Conservation (phyloP, 2,329 filamentous ascomycete species). For the Diaporthe longicolla region DNA sequence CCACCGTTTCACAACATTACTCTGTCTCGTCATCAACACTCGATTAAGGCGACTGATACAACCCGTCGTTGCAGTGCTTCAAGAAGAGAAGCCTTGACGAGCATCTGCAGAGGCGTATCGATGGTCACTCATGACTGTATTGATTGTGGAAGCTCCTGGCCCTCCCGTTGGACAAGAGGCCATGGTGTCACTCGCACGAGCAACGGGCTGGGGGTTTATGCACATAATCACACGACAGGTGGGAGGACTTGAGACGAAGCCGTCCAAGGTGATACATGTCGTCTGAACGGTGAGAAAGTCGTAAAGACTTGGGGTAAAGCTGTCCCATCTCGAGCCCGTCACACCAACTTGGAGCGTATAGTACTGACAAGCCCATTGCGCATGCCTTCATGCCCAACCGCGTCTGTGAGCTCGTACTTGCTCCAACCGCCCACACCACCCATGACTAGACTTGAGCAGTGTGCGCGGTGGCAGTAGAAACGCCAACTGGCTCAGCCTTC, state of each 20-base stretch:
- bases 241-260: constrained; percentile 30
- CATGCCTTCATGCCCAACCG: constrained; percentile 24
- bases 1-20: constrained; percentile 15
- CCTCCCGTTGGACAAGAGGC: not conserved
- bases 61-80: constrained; percentile 22
- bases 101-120: constrained; percentile 23
- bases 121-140: constrained; percentile 11
- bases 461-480: constrained; percentile 20
- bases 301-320: constrained; percentile 5
- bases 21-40: constrained; percentile 3
- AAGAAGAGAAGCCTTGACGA: constrained; percentile 16
- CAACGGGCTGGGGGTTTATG: constrained; percentile 12
- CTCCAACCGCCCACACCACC: constrained; percentile 6
- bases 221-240: constrained; percentile 28
- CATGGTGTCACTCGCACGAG: constrained; percentile 20
- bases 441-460: constrained; percentile 1
- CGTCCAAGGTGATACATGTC: constrained; percentile 30
- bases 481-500: constrained; percentile 29
- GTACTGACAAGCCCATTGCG: constrained; percentile 7
- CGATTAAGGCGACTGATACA: constrained; percentile 22
- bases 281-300: constrained; percentile 19
- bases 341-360: constrained; percentile 18
- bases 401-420: constrained; percentile 3
- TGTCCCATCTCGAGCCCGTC: not conserved
- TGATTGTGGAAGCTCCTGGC: constrained; percentile 18